Evolutionary conservation across 441 rosid genomes (phyloP), one percentile per base, ranked within the genome.

Genomic region (Gossypium lobatum): DNA sequence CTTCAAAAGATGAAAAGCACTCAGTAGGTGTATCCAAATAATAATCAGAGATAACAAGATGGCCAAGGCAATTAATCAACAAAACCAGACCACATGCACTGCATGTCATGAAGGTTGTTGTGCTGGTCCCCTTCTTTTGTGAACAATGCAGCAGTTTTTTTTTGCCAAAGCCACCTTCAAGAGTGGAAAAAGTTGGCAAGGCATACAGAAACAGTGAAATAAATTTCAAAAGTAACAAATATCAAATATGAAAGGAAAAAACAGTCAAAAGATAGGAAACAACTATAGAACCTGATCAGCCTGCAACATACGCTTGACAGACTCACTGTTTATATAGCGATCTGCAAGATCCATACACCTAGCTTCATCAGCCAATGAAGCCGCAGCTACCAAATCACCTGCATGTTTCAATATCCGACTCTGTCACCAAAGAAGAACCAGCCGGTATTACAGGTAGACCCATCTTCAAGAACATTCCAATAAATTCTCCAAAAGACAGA

Each of bases 81-180:
- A 80, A 70, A 85, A 61, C 84, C 88, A 39, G 68, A 96, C 99
- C 99, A 96, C 99, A 94, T 96, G 98, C 99, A 96, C 83, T 96
- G 99, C 99, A 96, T 96, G 84, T 96, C 99, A 83, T 96, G 98
- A 80, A 96, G 98, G 85, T 89, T 94, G 83, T 90, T 96, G 85
- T 94, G 96, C 83, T 91, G 98, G 78, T 94, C 99, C 48, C 98
- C 98, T 61, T 96, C 99, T 81, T 94, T 96, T 18, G 99, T 96
- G 84, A 96, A 96, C 76, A 96, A 77, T n/a, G 87, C 92, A 78
- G 97, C 98, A 75, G 88, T 94, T 84, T 94, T 94, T 84, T 94
- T 94, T 98, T 3, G 99, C 98, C 88, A 85, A 80, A 76, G 87
- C 75, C 75, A 96, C 98, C 99, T 96, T 75, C 76, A 72, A 71